Conservation (phyloP, 1,284 basidiomycete species). For the Marasmius sp. region DNA sequence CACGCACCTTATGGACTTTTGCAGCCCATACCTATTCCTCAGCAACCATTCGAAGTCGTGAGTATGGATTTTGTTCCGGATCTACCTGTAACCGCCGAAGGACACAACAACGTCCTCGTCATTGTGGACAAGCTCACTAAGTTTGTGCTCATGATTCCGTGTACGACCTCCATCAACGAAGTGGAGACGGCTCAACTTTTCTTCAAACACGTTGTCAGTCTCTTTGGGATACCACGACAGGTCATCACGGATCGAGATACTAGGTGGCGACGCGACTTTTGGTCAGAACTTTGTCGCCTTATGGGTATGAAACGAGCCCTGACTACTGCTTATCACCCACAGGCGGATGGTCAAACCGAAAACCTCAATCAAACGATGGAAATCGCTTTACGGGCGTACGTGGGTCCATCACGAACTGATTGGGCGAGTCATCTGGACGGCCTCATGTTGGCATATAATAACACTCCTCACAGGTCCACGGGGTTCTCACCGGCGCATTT, state of each 20-base stretch:
- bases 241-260: slow-evolving; percentile 2
- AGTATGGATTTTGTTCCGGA: slow-evolving; percentile 8
- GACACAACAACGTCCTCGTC: slow-evolving; percentile 3
- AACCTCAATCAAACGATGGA: slow-evolving; percentile 31
- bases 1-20: slow-evolving; percentile 13
- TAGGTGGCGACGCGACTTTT: not conserved
- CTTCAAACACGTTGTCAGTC: slow-evolving; percentile 23
- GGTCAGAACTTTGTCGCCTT: slow-evolving; percentile 18
- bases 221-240: slow-evolving; percentile 24
- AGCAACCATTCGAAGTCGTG: slow-evolving; percentile 8
- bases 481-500: slow-evolving; percentile 23
- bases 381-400: slow-evolving; percentile 24
- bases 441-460: slow-evolving; percentile 23
- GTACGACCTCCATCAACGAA: slow-evolving; percentile 24
- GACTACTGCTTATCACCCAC: slow-evolving; percentile 32
- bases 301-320: slow-evolving; percentile 22
- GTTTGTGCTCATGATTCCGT: slow-evolving; percentile 28
- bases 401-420: slow-evolving; percentile 16
- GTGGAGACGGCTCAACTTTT: slow-evolving; percentile 26
- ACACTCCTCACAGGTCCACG: slow-evolving; percentile 21
- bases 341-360: slow-evolving; percentile 33
- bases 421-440: slow-evolving; percentile 18
- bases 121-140: slow-evolving; percentile 13
- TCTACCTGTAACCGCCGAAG: not conserved
- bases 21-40: slow-evolving; percentile 3